A percentile compares a stretch with the other conserved stretches of the same genome.
Evolutionary conservation across 768 basidiomycete genomes (phyloP).

Genomic region (Tulasnella sp.): DNA sequence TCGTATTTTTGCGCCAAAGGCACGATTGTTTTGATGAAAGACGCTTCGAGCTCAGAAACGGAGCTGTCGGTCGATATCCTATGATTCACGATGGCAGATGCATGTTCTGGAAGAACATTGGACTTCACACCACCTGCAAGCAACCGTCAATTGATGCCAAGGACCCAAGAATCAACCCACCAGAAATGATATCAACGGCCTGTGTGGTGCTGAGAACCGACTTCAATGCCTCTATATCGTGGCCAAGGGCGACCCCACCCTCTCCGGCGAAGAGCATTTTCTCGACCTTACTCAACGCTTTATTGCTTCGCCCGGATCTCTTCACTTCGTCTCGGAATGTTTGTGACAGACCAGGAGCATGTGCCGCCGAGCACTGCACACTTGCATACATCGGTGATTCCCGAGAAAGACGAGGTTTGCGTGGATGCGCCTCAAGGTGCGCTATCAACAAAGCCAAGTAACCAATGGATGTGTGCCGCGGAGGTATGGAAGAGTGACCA

Average conservation of each 20-base stretch:
- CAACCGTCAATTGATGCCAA: not conserved
- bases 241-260: no score
- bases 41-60: conserved; percentile 9
- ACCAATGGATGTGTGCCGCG: conserved; percentile 66
- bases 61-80: conserved; percentile 46
- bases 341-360: conserved; percentile 43
- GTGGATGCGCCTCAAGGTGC: conserved; percentile 53
- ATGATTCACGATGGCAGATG: conserved; percentile 58
- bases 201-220: conserved; percentile 58
- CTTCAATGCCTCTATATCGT: conserved; percentile 23
- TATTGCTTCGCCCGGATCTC: conserved; percentile 36
- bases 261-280: conserved; percentile 22
- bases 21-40: conserved; percentile 6
- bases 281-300: conserved; percentile 41
- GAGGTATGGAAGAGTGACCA: conserved; percentile 80
- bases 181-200: conserved; percentile 50
- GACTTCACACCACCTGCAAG: conserved; percentile 39
- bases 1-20: conserved; percentile 14
- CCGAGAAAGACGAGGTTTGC: conserved; percentile 35
- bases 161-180: not conserved
- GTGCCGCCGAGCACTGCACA: conserved; percentile 53
- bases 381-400: conserved; percentile 45
- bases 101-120: conserved; percentile 69
- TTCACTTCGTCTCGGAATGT: conserved; percentile 37
- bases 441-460: conserved; percentile 61